Evolutionary conservation across 768 basidiomycete species (phyloP).

Genomic region (Trametes maxima): DNA sequence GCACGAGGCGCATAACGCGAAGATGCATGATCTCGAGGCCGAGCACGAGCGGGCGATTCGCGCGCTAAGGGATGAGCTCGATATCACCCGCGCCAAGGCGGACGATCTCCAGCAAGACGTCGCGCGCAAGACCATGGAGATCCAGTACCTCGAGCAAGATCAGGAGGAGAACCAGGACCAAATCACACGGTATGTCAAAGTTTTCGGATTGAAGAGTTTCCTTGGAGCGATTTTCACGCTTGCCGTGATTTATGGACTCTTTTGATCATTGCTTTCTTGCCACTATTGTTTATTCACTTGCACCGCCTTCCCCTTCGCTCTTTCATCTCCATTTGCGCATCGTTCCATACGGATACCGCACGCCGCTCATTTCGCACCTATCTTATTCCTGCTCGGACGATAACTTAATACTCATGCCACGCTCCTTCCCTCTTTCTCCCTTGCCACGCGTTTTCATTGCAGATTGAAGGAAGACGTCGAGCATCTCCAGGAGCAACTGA

Average conservation of each 20-base stretch:
- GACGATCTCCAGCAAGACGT: constrained; percentile 62
- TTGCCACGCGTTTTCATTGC: constrained; percentile 21
- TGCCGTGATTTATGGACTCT: constrained; percentile 53
- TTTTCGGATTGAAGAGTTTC: constrained; percentile 61
- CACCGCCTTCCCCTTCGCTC: constrained; percentile 14
- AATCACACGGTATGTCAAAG: constrained; percentile 74
- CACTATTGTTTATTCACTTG: constrained; percentile 38
- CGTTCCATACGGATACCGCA: constrained; percentile 10
- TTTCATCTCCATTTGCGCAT: constrained; percentile 29
- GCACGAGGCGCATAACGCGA: constrained; percentile 85
- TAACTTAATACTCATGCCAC: constrained; percentile 26
- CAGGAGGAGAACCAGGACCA: constrained; percentile 76
- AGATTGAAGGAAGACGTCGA: constrained; percentile 75
- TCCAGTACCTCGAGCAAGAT: constrained; percentile 76
- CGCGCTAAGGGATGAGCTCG: constrained; percentile 57
- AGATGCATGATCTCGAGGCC: constrained; percentile 72
- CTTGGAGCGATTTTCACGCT: constrained; percentile 53
- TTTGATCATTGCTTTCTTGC: constrained; percentile 21
- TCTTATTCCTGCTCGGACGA: constrained; percentile 17
- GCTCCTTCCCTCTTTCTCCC: constrained; percentile 17
- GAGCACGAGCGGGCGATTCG: constrained; percentile 63
- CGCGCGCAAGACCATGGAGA: constrained; percentile 76
- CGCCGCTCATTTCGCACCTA: constrained; percentile 8
- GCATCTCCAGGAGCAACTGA: constrained; percentile 46
- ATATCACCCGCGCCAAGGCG: constrained; percentile 49